Conservation (phyloP, 768 basidiomycete species). For the Suillus bovinus region DNA sequence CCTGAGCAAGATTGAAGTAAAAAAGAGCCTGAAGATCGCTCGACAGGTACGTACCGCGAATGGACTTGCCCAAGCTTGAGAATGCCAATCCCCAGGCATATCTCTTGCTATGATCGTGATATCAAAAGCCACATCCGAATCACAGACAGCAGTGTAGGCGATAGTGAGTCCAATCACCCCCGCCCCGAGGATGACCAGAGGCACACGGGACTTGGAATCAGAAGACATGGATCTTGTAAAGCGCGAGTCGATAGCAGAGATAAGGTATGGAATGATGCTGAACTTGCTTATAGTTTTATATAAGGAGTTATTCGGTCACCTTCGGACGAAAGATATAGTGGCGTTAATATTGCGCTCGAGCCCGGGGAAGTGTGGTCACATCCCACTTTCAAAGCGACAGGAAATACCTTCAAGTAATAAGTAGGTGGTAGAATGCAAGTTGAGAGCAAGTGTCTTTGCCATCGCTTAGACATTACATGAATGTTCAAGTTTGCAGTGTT, state of each 20-base stretch:
- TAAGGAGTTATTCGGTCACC: not conserved
- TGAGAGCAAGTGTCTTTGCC: no score
- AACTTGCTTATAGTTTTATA: not conserved
- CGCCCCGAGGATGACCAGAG: constrained; percentile 38
- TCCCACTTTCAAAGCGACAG: no score
- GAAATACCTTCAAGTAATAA: no score
- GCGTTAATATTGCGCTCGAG: not conserved
- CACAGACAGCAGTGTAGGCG: constrained; percentile 33
- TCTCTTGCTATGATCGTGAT: constrained; percentile 38
- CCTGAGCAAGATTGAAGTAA: constrained; percentile 28
- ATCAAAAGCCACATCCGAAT: constrained; percentile 17
- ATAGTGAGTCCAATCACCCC: constrained; percentile 42
- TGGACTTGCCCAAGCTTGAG: constrained; percentile 50
- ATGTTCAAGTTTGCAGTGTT: no score
- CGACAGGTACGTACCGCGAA: constrained; percentile 41
- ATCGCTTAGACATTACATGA: no score
- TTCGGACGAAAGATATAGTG: not conserved
- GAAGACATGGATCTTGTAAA: constrained; percentile 15
- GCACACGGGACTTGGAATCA: constrained; percentile 11
- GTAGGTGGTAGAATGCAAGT: no score
- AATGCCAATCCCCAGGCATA: constrained; percentile 39
- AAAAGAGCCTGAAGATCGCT: not conserved
- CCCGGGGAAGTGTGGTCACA: not conserved
- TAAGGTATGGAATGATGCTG: not conserved
- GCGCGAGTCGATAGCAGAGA: not conserved